A percentile compares a stretch with the other conserved stretches of the same genome.
Conservation (phyloP, 2,329 filamentous ascomycete genomes). For the Metarhizium anisopliae region DNA sequence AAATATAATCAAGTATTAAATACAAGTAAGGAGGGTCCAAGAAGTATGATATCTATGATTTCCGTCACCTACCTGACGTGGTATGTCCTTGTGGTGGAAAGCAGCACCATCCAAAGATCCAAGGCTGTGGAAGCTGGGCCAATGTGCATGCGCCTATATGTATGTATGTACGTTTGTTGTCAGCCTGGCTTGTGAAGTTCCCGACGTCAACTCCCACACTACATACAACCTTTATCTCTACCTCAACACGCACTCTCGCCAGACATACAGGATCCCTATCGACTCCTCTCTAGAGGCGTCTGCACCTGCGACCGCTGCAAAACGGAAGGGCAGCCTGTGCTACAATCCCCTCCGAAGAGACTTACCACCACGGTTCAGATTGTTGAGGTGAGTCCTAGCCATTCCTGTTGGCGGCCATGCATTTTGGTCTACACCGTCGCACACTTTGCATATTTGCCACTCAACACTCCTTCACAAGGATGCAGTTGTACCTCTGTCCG, state of each 20-base stretch:
- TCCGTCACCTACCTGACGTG: too few relatives aligned
- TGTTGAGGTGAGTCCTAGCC: neutral
- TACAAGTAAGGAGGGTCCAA: too few relatives aligned
- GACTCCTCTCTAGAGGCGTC: neutral
- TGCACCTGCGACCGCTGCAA: neutral
- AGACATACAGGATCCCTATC: neutral
- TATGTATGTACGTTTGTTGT: neutral
- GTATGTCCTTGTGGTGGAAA: too few relatives aligned
- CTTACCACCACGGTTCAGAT: neutral
- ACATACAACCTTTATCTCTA: neutral
- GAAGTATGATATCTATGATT: too few relatives aligned
- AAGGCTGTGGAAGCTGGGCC: neutral
- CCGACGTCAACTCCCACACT: neutral
- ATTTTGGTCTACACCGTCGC: neutral
- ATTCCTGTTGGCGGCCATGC: neutral
- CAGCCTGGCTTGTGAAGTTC: neutral
- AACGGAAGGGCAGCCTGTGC: neutral
- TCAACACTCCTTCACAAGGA: neutral
- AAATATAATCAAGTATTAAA: too few relatives aligned
- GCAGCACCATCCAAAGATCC: neutral
- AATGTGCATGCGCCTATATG: neutral
- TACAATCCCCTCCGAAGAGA: neutral
- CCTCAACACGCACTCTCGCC: neutral
- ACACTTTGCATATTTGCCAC: neutral
- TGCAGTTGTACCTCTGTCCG: too few relatives aligned